phyloP scores from a whole-genome alignment of 1,139 yeast species.

The Scheffersomyces segobiensis region DNA sequence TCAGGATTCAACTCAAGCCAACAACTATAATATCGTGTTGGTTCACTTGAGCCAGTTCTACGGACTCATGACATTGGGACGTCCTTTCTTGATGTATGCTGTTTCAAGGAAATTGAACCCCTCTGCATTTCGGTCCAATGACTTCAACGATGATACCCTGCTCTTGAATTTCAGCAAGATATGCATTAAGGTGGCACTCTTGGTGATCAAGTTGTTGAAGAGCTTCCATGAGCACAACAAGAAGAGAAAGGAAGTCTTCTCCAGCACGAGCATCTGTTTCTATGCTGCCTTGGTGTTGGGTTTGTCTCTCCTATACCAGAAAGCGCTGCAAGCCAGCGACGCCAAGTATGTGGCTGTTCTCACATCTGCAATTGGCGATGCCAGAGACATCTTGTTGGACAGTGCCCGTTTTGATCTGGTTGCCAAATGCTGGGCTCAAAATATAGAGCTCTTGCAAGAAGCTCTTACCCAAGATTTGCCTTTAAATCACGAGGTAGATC shows the following conservation, averaged over 20 bases:
- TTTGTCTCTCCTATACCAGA: constrained; percentile 13
- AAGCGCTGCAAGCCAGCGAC: constrained; percentile 9
- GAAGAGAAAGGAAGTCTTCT: constrained; percentile 15
- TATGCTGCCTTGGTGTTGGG: constrained; percentile 15
- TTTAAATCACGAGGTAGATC: neutral
- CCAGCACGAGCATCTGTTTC: constrained; percentile 15
- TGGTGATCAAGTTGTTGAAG: constrained; percentile 33
- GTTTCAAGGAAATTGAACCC: constrained; percentile 2
- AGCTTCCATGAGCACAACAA: constrained; percentile 14
- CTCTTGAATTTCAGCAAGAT: constrained; percentile 29
- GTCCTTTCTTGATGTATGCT: constrained; percentile 46
- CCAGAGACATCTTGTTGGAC: constrained; percentile 7
- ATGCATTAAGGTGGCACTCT: constrained; percentile 36
- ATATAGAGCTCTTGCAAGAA: neutral
- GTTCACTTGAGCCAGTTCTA: constrained; percentile 42
- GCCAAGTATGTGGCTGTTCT: constrained; percentile 9
- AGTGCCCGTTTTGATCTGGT: neutral
- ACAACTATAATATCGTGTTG: constrained; percentile 26
- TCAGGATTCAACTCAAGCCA: constrained; percentile 1
- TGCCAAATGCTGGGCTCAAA: neutral
- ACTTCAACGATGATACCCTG: constrained; percentile 14
- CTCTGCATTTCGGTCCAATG: constrained; percentile 3
- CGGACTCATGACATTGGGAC: constrained; percentile 41
- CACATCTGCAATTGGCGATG: constrained; percentile 11
- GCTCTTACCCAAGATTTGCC: neutral